Evolutionary conservation across 768 basidiomycete genomes (phyloP).

Genomic region (Termitomyces sp.): DNA sequence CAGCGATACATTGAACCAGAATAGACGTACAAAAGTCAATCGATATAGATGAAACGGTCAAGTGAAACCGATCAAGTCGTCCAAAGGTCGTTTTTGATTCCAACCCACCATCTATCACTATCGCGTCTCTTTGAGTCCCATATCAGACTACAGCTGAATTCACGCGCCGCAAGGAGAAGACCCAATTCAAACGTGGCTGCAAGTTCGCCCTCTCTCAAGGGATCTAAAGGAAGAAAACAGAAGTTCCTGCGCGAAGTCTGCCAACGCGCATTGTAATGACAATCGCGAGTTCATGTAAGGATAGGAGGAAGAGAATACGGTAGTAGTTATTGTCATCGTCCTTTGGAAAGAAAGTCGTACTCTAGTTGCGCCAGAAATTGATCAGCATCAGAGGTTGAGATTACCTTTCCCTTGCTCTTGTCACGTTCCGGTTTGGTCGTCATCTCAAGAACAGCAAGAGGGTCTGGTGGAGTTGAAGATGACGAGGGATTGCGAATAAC

Average conservation of each 20-base stretch:
- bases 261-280: background rate
- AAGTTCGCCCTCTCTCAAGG: too few relatives aligned
- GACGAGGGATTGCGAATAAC: background rate
- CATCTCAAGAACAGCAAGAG: slow-evolving; percentile 47
- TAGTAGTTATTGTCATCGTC: background rate
- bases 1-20: too few relatives aligned
- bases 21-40: too few relatives aligned
- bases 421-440: slow-evolving; percentile 12
- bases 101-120: too few relatives aligned
- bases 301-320: background rate
- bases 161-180: too few relatives aligned
- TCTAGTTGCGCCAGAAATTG: slow-evolving; percentile 63
- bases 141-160: too few relatives aligned
- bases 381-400: slow-evolving; percentile 42
- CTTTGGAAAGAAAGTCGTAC: slow-evolving; percentile 44
- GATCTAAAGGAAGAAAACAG: too few relatives aligned
- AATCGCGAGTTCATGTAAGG: background rate
- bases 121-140: too few relatives aligned
- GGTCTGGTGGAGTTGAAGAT: slow-evolving; percentile 24
- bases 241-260: background rate
- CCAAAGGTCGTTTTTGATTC: too few relatives aligned
- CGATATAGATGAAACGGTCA: too few relatives aligned
- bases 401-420: slow-evolving; percentile 18
- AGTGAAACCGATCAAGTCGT: too few relatives aligned
- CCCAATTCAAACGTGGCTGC: background rate